A percentile compares a stretch with the other conserved stretches of the same genome.
Evolutionary conservation across 2,329 filamentous ascomycete species (phyloP).

Genomic region (Aspergillus sp.): DNA sequence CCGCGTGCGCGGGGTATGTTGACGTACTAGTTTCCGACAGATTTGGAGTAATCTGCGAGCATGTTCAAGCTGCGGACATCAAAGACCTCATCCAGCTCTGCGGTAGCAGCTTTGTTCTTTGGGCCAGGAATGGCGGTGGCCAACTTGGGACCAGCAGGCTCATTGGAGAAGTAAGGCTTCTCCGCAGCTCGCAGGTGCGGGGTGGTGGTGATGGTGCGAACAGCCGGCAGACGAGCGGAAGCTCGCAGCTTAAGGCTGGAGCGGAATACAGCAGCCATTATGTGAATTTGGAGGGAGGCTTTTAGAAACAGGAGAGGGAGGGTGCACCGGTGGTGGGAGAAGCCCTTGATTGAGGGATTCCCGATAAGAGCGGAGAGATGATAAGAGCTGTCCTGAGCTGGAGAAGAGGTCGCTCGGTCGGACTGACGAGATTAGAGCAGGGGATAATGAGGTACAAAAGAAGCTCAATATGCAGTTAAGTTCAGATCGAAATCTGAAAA

Average conservation of each 20-base stretch:
- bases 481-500: neutral
- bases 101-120: constrained; percentile 66
- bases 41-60: constrained; percentile 72
- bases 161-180: constrained; percentile 57
- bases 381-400: constrained; percentile 6
- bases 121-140: constrained; percentile 71
- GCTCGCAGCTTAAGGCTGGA: constrained; percentile 36
- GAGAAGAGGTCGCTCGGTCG: neutral
- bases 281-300: neutral
- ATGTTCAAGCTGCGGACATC: constrained; percentile 85
- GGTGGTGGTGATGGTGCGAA: constrained; percentile 38
- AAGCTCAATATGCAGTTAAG: neutral
- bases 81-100: constrained; percentile 74
- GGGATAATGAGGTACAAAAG: neutral
- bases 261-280: constrained; percentile 37
- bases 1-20: neutral
- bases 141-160: constrained; percentile 57
- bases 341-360: neutral
- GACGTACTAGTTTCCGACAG: constrained; percentile 71
- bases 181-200: constrained; percentile 38
- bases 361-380: constrained; percentile 8
- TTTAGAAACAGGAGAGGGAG: neutral
- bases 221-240: constrained; percentile 32
- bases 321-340: neutral
- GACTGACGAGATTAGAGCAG: neutral